phyloP scores from a whole-genome alignment of 1,284 basidiomycete genomes.

The Ganoderma sp. region DNA sequence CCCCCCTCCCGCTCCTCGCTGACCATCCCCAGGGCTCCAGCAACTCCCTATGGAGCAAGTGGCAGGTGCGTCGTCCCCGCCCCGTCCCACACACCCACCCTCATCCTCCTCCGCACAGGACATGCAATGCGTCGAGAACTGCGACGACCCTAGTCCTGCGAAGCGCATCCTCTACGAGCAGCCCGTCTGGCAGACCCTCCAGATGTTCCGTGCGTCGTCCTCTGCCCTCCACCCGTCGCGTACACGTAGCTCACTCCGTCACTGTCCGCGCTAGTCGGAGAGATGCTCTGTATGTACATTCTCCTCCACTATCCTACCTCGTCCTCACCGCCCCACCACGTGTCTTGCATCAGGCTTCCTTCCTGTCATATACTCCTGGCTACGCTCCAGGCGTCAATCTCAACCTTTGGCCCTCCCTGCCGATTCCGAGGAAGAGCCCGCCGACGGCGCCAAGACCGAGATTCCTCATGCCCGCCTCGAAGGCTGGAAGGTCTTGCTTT shows the following conservation, averaged over 20 bases:
- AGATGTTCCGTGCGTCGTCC: slow-evolving; percentile 82
- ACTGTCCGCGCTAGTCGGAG: slow-evolving; percentile 70
- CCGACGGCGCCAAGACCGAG: slow-evolving; percentile 35
- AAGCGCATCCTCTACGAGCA: slow-evolving; percentile 83
- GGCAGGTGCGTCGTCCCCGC: slow-evolving; percentile 57
- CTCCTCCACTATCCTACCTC: slow-evolving; percentile 28
- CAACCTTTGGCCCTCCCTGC: slow-evolving; percentile 61
- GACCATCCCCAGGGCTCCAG: slow-evolving; percentile 62
- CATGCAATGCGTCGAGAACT: slow-evolving; percentile 96
- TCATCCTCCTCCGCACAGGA: slow-evolving; percentile 55
- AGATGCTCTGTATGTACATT: slow-evolving; percentile 82
- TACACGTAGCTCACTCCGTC: slow-evolving; percentile 35
- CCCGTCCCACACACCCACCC: slow-evolving; percentile 24
- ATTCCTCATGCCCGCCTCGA: slow-evolving; percentile 51
- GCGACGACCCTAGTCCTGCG: slow-evolving; percentile 60
- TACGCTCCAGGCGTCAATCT: slow-evolving; percentile 53
- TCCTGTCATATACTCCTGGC: slow-evolving; percentile 77
- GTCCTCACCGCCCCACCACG: slow-evolving; percentile 36
- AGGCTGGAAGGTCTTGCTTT: slow-evolving; percentile 74
- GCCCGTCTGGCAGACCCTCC: slow-evolving; percentile 92
- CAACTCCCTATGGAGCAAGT: slow-evolving; percentile 83
- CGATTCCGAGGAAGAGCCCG: slow-evolving; percentile 52
- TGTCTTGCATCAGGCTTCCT: slow-evolving; percentile 68
- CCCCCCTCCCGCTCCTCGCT: slow-evolving; percentile 15
- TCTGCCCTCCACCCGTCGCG: slow-evolving; percentile 24